Evolutionary conservation across 2,329 filamentous ascomycete species (phyloP).

Genomic region (Coniochaeta pulveracea): DNA sequence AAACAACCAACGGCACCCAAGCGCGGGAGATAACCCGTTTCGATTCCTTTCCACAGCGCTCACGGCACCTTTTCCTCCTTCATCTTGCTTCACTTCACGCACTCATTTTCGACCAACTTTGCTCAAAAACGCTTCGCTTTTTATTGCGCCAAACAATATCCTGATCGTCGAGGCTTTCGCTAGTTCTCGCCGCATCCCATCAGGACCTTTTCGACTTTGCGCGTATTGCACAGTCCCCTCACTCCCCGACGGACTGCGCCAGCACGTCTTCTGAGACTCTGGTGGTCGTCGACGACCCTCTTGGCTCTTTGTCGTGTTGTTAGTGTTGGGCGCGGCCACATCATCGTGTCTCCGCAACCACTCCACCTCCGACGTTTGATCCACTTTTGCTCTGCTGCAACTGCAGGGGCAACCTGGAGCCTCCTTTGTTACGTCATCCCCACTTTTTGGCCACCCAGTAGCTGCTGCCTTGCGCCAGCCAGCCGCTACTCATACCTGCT

Average conservation of each 20-base stretch:
- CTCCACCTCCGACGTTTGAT: constrained; percentile 8
- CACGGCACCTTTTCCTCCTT: constrained; percentile 8
- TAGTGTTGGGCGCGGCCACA: constrained; percentile 18
- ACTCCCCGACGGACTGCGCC: constrained; percentile 5
- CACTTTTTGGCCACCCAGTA: constrained; percentile 5
- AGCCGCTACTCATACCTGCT: too few relatives aligned
- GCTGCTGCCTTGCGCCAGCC: constrained; percentile 10
- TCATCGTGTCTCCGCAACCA: constrained; percentile 15
- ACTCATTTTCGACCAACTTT: constrained; percentile 18
- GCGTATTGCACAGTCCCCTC: constrained; percentile 4
- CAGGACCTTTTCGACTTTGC: constrained; percentile 2
- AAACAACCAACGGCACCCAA: too few relatives aligned
- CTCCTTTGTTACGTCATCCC: constrained; percentile 19
- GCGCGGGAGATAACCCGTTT: too few relatives aligned
- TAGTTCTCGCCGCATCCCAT: constrained; percentile 31
- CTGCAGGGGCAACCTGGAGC: constrained; percentile 8
- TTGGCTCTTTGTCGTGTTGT: constrained; percentile 6
- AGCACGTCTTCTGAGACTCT: neutral
- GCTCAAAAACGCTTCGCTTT: constrained; percentile 11
- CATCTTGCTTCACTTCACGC: constrained; percentile 18
- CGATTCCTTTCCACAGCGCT: neutral
- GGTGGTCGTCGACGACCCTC: neutral
- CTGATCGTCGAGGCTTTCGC: constrained; percentile 24
- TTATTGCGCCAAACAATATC: too few relatives aligned
- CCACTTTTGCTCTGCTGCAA: constrained; percentile 2